phyloP scores from a whole-genome alignment of 768 basidiomycete species.

The Mycena vulgaris region DNA sequence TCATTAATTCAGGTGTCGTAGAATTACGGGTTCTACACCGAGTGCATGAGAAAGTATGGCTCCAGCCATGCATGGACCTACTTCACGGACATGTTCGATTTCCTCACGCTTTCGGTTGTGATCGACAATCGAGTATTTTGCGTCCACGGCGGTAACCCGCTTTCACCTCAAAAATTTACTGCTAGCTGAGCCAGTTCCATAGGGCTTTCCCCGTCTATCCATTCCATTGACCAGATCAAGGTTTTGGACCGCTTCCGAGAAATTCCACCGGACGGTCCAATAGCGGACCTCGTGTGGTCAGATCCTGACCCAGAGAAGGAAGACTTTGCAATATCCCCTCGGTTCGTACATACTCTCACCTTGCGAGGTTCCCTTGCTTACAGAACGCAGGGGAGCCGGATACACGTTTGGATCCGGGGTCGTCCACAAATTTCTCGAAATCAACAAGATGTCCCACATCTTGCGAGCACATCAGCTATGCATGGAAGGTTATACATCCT shows the following conservation, averaged over 20 bases:
- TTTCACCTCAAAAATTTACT: conserved; percentile 17
- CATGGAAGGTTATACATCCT: conserved; percentile 98
- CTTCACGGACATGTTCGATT: conserved; percentile 99
- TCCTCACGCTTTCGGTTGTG: conserved; percentile 95
- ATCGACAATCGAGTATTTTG: conserved; percentile 99
- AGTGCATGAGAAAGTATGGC: conserved; percentile 98
- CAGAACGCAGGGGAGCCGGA: conserved; percentile 85
- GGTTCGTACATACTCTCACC: conserved; percentile 65
- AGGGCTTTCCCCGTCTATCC: conserved; percentile 98
- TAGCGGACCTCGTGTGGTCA: conserved; percentile 99
- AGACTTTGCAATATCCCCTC: conserved; percentile 98
- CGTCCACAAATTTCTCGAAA: conserved; percentile 96
- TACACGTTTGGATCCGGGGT: conserved; percentile 99
- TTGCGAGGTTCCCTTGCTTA: conserved; percentile 32
- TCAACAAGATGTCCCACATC: conserved; percentile 97
- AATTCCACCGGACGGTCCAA: conserved; percentile 99
- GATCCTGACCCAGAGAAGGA: conserved; percentile 99
- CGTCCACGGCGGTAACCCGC: conserved; percentile 90
- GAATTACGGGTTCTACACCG: conserved; percentile 99
- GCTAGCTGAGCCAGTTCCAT: conserved; percentile 35
- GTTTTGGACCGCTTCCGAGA: conserved; percentile 99
- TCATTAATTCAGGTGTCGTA: conserved; percentile 56
- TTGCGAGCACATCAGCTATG: conserved; percentile 98
- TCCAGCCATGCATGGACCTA: conserved; percentile 98
- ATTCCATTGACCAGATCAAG: conserved; percentile 99